Base-by-base conservation (phyloP, 768 basidiomycete genomes). In the Termitomyces sp. region DNA sequence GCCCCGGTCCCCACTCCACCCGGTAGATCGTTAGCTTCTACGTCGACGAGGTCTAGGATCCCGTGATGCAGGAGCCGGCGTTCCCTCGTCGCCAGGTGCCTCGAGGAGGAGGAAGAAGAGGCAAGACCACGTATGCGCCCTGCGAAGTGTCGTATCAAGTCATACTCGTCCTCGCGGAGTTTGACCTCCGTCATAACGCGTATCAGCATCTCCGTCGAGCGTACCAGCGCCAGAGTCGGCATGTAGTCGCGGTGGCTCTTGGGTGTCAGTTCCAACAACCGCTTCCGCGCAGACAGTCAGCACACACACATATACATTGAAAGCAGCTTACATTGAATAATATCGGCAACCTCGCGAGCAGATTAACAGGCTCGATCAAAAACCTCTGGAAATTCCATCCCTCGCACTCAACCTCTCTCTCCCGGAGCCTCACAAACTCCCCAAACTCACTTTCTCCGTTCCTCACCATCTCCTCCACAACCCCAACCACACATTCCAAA, bases 141-240 rank as follows among this genome's bases (percentile, higher is more conserved):
- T 15, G 83, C 72, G 20, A 92, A 76, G 20, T 77, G 70, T 67
- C 88, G 89, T 34, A 91, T 75, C 37, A 83, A 70, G n/a, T 86
- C 84, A 66, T 94, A 92, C 60, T 93, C 91, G 52, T 94, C 91
- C 69, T 95, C 93, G 20, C 91, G 82, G 12, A 80, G 71, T 66
- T 94, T 94, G 61, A 95, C 92, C 65, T 93, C 92, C 41, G 86
- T 85, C 72, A 97, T 81, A 2, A 88, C 86, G 28, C 84, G 81
- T 58, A 95, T 85, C 44, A 87, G 80, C 61, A 86, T 72, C 58
- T 90, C 84, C 18, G 85, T 87, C 3, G 86, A 81, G 59, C 86
- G 81, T 24, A 86, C 73, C 59, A 84, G 78, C 16, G 81, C 85
- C 51, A 88, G 75, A 0, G 87, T 85, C 1, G 86, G 73, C 36